Conservation (phyloP, 352 stramenopile genomes). For the Phytophthora crassamura region DNA sequence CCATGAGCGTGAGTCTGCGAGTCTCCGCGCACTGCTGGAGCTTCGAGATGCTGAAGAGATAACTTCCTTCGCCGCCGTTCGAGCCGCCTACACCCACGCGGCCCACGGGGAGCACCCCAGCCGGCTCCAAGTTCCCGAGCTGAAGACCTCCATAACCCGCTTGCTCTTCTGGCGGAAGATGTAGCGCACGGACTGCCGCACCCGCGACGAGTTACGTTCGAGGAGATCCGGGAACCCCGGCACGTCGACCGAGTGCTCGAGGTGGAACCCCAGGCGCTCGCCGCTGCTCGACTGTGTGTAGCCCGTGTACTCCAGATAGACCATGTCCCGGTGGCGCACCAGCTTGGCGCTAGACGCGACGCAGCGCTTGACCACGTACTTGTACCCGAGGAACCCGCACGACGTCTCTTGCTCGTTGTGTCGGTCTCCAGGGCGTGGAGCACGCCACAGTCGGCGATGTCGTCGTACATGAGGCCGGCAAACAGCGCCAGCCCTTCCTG, state of each 20-base stretch:
- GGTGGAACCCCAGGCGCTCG: constrained; percentile 48
- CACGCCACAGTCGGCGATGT: constrained; percentile 49
- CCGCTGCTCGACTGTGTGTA: constrained; percentile 42
- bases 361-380: constrained; percentile 49
- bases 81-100: constrained; percentile 10
- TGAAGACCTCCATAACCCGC: constrained; percentile 30
- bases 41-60: constrained; percentile 36
- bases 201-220: constrained; percentile 21
- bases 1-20: constrained; percentile 47
- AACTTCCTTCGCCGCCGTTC: constrained; percentile 1
- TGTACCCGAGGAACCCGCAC: constrained; percentile 55
- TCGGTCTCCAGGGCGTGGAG: constrained; percentile 40
- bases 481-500: constrained; percentile 48
- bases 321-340: constrained; percentile 35
- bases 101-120: constrained; percentile 10
- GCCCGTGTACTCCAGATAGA: constrained; percentile 45
- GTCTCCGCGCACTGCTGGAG: constrained; percentile 42
- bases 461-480: constrained; percentile 46
- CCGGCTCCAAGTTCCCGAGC: constrained; percentile 34
- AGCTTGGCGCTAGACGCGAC: constrained; percentile 11
- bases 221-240: constrained; percentile 39
- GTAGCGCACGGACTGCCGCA: constrained; percentile 30
- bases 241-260: constrained; percentile 46
- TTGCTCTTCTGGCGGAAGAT: constrained; percentile 51
- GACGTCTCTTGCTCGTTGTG: constrained; percentile 26